phyloP scores from a whole-genome alignment of 75 land plant genomes.

The Pseudotsuga menziesii region DNA sequence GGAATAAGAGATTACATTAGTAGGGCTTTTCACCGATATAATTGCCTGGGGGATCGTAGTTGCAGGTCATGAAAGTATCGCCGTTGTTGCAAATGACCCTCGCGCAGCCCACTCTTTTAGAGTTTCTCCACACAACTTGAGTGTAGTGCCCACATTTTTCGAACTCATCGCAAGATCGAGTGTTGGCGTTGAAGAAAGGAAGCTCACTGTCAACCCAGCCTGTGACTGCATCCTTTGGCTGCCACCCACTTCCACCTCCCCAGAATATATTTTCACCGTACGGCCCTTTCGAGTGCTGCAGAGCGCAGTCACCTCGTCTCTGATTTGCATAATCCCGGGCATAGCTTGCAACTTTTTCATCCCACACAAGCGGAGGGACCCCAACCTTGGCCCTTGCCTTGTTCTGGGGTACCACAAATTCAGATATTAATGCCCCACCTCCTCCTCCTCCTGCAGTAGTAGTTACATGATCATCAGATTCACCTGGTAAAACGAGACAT shows the following conservation, averaged over 20 bases:
- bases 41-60: constrained; percentile 62
- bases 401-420: constrained; percentile 31
- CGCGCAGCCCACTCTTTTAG: constrained; percentile 39
- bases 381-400: constrained; percentile 24
- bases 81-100: constrained; percentile 28
- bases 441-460: too few relatives aligned
- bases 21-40: constrained; percentile 36
- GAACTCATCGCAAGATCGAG: constrained; percentile 30
- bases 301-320: constrained; percentile 14
- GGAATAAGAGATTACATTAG: too few relatives aligned
- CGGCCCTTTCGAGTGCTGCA: constrained; percentile 23
- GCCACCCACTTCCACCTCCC: constrained; percentile 36
- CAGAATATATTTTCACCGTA: constrained; percentile 45
- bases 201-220: constrained; percentile 41
- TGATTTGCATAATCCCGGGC: constrained; percentile 29
- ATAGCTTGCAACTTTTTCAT: constrained; percentile 20
- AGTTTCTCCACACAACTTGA: constrained; percentile 45
- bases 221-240: constrained; percentile 31
- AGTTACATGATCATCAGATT: too few relatives aligned
- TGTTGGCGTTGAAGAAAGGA: constrained; percentile 29
- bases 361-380: constrained; percentile 30
- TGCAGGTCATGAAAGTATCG: constrained; percentile 38
- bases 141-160: constrained; percentile 55
- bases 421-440: neutral
- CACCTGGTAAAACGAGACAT: too few relatives aligned